A percentile compares a stretch with the other conserved stretches of the same genome.
Conservation (phyloP, 441 rosid species). For the Theobroma grandiflorum region DNA sequence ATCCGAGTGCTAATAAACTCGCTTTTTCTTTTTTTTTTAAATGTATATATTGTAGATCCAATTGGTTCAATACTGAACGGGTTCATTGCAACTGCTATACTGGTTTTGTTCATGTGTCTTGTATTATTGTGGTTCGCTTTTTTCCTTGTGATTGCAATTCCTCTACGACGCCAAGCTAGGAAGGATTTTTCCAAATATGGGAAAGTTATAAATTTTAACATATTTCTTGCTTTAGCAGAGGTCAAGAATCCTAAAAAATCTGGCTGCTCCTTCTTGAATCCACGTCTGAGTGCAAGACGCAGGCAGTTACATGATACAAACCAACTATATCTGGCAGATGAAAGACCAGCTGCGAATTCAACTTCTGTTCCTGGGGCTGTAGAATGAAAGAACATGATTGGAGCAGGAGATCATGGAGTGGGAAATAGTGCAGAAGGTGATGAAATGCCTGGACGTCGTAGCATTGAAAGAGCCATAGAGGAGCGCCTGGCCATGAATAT, state of each 20-base stretch:
- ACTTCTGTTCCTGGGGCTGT: neutral
- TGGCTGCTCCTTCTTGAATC: neutral
- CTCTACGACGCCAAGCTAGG: neutral
- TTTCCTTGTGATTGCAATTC: neutral
- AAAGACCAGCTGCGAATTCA: neutral
- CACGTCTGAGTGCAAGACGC: neutral
- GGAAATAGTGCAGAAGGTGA: neutral
- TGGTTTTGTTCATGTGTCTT: too few species aligned
- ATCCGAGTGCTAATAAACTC: too few species aligned
- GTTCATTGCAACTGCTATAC: too few species aligned
- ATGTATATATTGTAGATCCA: too few species aligned
- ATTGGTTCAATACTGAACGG: too few species aligned
- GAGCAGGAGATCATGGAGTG: neutral
- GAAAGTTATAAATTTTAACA: neutral
- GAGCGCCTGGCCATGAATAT: neutral
- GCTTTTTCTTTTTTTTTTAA: neutral
- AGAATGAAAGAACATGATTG: neutral
- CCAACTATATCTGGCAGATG: neutral
- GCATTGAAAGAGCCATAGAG: neutral
- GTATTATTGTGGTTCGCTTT: too few species aligned
- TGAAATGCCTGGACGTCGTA: neutral
- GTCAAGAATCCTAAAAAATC: neutral
- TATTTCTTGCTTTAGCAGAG: conserved; percentile 3
- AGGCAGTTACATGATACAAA: neutral
- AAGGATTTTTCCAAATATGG: neutral